phyloP scores from a whole-genome alignment of 1,284 basidiomycete species.

The Mycosarcoma mackinlayi region DNA sequence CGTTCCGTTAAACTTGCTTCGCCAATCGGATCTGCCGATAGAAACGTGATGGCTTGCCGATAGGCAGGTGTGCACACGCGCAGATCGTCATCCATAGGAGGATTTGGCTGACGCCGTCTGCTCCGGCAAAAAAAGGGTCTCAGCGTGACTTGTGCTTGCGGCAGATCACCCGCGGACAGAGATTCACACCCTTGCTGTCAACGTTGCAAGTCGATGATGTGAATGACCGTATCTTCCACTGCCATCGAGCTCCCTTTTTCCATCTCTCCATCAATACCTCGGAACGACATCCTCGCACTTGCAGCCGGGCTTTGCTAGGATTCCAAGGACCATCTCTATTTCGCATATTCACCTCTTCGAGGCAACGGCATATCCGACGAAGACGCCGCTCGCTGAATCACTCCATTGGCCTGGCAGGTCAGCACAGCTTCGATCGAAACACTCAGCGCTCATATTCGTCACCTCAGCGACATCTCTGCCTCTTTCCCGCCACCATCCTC shows the following conservation, averaged over 20 bases:
- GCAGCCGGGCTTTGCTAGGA: no score
- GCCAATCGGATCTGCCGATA: slow-evolving; percentile 27
- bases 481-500: no score
- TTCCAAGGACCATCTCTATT: neutral
- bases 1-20: slow-evolving; percentile 11
- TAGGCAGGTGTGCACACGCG: neutral
- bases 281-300: no score
- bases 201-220: neutral
- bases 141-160: slow-evolving; percentile 12
- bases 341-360: neutral
- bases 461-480: neutral
- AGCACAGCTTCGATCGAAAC: no score
- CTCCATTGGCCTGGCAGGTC: neutral
- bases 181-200: neutral
- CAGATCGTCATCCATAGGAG: slow-evolving; percentile 1
- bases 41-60: neutral
- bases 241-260: neutral
- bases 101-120: slow-evolving; percentile 5
- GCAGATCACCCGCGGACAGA: neutral
- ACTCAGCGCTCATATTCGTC: neutral
- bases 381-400: neutral
- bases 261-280: no score
- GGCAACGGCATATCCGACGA: neutral
- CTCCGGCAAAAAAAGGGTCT: slow-evolving; percentile 34
- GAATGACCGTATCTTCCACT: neutral